Evolutionary conservation across 441 rosid genomes (phyloP).

Genomic region (Gossypium schwendimanii): DNA sequence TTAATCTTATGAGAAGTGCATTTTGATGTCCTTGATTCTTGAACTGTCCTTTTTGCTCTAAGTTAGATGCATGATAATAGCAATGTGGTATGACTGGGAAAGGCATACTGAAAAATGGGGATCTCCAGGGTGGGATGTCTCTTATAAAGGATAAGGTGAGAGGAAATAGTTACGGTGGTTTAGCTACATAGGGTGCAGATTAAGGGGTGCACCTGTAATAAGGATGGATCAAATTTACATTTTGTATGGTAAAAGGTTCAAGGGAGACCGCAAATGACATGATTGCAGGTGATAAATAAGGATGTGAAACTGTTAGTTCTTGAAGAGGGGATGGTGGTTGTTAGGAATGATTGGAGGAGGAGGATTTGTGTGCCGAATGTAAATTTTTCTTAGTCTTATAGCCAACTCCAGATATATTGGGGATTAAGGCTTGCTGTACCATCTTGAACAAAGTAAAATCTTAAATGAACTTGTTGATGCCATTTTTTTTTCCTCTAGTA

Average conservation of each 20-base stretch:
- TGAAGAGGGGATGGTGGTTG: not conserved
- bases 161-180: not conserved
- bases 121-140: not conserved
- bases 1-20: not conserved
- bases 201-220: not conserved
- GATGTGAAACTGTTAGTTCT: not conserved
- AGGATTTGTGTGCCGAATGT: not conserved
- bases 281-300: not conserved
- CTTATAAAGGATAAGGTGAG: not conserved
- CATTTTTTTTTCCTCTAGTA: not conserved
- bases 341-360: not conserved
- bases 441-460: not conserved
- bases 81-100: not conserved
- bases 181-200: not conserved
- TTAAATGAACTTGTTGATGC: not conserved
- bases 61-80: not conserved
- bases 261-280: not conserved
- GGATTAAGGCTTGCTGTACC: conserved; percentile 2
- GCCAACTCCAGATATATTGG: not conserved
- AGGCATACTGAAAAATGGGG: not conserved
- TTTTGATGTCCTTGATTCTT: not conserved
- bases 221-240: not conserved
- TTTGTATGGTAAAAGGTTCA: not conserved
- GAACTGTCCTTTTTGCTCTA: not conserved
- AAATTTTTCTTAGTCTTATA: not conserved